Evolutionary conservation across 192 early-diverging fungal species (phyloP), one percentile per base, ranked within the genome.

Genomic region (Coemansia sp.): DNA sequence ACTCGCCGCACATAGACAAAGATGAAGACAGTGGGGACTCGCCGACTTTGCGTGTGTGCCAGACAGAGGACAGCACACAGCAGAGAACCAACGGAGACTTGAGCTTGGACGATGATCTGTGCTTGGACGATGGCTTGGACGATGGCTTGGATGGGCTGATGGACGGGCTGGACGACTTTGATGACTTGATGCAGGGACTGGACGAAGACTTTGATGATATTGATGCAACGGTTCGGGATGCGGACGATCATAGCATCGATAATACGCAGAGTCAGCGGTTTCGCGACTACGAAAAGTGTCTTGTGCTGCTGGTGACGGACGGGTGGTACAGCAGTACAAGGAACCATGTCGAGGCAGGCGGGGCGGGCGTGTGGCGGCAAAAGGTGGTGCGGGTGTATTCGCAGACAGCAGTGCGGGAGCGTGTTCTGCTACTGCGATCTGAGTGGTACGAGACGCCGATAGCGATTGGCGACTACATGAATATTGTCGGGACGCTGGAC

Each of bases 391-490:
- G 73, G 0, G 73, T 81, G 53, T 75, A 72, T 19, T 73, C 78
- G 39, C 65, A 81, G 57, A 75, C 69, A 9, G 73, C 66, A 19
- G 62, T 47, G 27, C 62, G 66, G 5, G 73, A 77, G 35, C 69
- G 75, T 10, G 43, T 53, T 47, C 60, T 86, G 19, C 59, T 85
- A 55, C 66, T 93, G 58, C 85, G 90, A 11, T 85, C 88, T 9
- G 87, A 88, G 43, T 93, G 92, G 92, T 64, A 62, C n/a, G 47
- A 83, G 5, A 88, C 84, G 29, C 62, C 79, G 2, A 70, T 92
- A 2, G 50, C 43, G 23, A 76, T 79, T 17, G 91, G 90, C 4
- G 87, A 93, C 66, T 84, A 84, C 59, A 62, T 96, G 24, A 82
- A 77, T 54, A 37, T 82, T 35, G 79, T 82, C 8, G 58, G 66